Evolutionary conservation across 805 yeast genomes (phyloP), one percentile per base, ranked within the genome.

Genomic region (Starmerella etchellsii): DNA sequence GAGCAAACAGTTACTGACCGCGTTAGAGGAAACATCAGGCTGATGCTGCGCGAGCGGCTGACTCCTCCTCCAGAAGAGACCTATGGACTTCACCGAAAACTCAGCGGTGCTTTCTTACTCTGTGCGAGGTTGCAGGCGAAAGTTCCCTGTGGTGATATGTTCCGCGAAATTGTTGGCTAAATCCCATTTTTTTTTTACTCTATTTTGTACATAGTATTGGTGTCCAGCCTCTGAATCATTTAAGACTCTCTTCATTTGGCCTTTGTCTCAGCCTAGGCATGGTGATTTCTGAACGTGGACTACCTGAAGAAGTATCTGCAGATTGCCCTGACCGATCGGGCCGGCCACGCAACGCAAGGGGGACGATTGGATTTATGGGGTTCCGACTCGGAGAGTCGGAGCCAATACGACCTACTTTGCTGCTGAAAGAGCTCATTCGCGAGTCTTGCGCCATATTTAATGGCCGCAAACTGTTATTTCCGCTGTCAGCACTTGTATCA

Each of bases 41-140:
- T 87, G 40, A 91, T 91, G 98, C 68, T 91, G 46, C 73, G 78
- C 46, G 95, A 91, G 60, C 73, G 98, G 51, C 66, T 91, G 46
- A 75, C 95, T 3, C 96, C 98, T 3, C 98, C 98, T 13, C 98
- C 98, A 2, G 97, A 91, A 55, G 98, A 91, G 61, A 91, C 98
- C 0, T 91, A 91, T 59, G 81, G 94, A n/a, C 67, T 91, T 52
- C 98, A 91, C 62, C 70, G 98, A 54, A 91, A 91, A 57, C 75
- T 91, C 55, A 81, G 94, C 56, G 98, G 98, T 10, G 94, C 91
- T 1, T 91, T 81, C 56, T 66, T 91, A 46, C 67, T 91, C 40
- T 88, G 97, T 64, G 81, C 97, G 3, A 72, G 82, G 52, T 68
- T 91, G 61, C 67, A 73, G 31, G 96, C 97, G 2, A 66, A 69